Evolutionary conservation across 2,329 filamentous ascomycete species (phyloP), one percentile per base, ranked within the genome.

Genomic region (Cladosporium sp.): DNA sequence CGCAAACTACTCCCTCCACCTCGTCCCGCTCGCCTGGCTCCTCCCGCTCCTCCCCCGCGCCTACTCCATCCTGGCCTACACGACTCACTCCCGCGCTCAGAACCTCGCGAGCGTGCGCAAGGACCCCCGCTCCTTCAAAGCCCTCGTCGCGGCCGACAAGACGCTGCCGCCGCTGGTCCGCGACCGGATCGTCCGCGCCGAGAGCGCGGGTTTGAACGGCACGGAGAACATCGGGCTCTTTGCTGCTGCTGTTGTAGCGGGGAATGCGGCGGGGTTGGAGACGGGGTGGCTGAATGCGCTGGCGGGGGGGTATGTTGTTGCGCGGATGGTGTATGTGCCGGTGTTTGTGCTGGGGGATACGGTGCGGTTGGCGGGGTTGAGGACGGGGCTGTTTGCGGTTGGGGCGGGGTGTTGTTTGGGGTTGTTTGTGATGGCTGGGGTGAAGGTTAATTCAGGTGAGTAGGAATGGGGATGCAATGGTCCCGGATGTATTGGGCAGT

Each of bases 141-240:
- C 9, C n/a, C 11, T 38, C 14, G 37, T 49, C n/a, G 46, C 46
- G 32, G 28, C 32, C 10, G 40, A 43, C 10, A 42, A 33, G 22
- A 16, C 46, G 10, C 35, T 42, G 2, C 13, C 28, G 42, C 37
- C 32, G 18, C 46, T 38, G 10, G 18, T 32, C 9, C 43, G 31
- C 28, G 28, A 19, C 14, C 53, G 34, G 4, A 66, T 73, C 50
- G 34, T 62, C 35, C 66, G 70, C 28, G 66, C 66, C 18, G 70
- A 73, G 58, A 63, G 60, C 5, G 71, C 71, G 2, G 59, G 64
- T 52, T 46, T 53, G 9, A 74, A 73, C 49, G 66, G 67, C 31
- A 66, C 70, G 35, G 71, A 74, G 58, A 73, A 70, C 48, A 43
- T 74, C 8, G 66, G 66, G 9, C 59, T 72, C 22, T 73, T 70